Evolutionary conservation across 2,329 filamentous ascomycete species (phyloP).

Genomic region (Endocalyx cinctus): DNA sequence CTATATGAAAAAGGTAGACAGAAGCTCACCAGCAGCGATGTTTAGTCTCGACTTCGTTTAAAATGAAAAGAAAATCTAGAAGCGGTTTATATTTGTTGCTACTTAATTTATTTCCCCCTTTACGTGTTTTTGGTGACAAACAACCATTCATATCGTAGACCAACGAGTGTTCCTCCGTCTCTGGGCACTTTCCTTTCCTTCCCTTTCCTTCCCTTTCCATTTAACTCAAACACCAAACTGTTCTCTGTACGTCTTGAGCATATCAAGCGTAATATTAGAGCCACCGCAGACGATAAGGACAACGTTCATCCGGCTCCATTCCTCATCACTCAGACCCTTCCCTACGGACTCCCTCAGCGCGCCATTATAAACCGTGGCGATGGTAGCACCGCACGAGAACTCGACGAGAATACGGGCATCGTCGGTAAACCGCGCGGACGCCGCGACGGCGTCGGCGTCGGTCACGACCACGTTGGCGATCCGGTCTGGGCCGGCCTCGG

Average conservation of each 20-base stretch:
- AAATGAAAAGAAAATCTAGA: too few species aligned
- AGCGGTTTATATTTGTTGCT: too few species aligned
- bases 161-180: too few species aligned
- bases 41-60: too few species aligned
- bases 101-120: too few species aligned
- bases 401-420: conserved; percentile 81
- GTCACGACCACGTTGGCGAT: conserved; percentile 58
- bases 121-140: too few species aligned
- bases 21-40: too few species aligned
- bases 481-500: conserved; percentile 20
- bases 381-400: conserved; percentile 75
- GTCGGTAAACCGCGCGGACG: conserved; percentile 71
- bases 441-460: conserved; percentile 76
- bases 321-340: conserved; percentile 43
- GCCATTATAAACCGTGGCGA: conserved; percentile 64
- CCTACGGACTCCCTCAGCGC: conserved; percentile 59
- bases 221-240: conserved; percentile 38
- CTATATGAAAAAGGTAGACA: too few species aligned
- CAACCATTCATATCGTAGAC: too few species aligned
- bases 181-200: too few species aligned
- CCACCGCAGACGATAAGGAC: conserved; percentile 85
- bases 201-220: neutral
- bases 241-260: conserved; percentile 54
- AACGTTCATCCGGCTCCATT: conserved; percentile 64
- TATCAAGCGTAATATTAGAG: conserved; percentile 58